These are phyloP conservation scores for Ascochyta koolunga DNA, from an alignment of 2,329 filamentous ascomycete genomes.

Conservation along the genomic window DNA sequence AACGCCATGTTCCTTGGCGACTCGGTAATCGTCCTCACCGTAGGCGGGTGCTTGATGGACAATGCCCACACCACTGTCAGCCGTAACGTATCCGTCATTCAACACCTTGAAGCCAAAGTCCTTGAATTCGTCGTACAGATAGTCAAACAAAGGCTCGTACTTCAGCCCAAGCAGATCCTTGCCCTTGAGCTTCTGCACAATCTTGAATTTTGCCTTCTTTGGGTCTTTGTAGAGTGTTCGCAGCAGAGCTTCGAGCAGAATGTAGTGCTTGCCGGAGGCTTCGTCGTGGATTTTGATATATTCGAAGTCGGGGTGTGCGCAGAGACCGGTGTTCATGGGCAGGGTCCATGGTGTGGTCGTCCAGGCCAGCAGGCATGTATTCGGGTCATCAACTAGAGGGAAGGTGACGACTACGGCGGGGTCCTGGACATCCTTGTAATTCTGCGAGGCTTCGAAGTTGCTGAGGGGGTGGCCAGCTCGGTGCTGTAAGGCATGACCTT, in stretches of 20 bases:
- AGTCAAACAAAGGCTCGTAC: slow-evolving; percentile 87
- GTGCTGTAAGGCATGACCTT: slow-evolving; percentile 96
- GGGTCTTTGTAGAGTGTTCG: slow-evolving; percentile 89
- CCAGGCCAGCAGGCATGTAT: slow-evolving; percentile 81
- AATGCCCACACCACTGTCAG: slow-evolving; percentile 89
- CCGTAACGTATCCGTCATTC: slow-evolving; percentile 84
- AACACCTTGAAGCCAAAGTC: slow-evolving; percentile 81
- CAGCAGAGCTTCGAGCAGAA: slow-evolving; percentile 81
- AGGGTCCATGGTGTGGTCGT: slow-evolving; percentile 90
- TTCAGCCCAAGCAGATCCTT: slow-evolving; percentile 86
- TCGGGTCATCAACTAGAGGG: slow-evolving; percentile 77
- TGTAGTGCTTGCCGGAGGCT: slow-evolving; percentile 79
- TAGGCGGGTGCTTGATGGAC: slow-evolving; percentile 94
- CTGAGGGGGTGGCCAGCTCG: slow-evolving; percentile 86
- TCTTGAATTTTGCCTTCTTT: slow-evolving; percentile 92
- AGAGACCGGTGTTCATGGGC: slow-evolving; percentile 79
- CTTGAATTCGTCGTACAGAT: slow-evolving; percentile 89
- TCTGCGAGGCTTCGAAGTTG: slow-evolving; percentile 93
- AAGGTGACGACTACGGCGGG: slow-evolving; percentile 89
- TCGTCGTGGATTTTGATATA: slow-evolving; percentile 88
- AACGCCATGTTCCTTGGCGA: slow-evolving; percentile 76
- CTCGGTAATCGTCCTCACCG: slow-evolving; percentile 94
- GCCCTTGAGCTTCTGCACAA: slow-evolving; percentile 79
- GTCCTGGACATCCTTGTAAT: slow-evolving; percentile 92
- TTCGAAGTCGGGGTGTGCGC: slow-evolving; percentile 81